Evolutionary conservation across 2,329 filamentous ascomycete species (phyloP).

Genomic region (Penicillium sp.): DNA sequence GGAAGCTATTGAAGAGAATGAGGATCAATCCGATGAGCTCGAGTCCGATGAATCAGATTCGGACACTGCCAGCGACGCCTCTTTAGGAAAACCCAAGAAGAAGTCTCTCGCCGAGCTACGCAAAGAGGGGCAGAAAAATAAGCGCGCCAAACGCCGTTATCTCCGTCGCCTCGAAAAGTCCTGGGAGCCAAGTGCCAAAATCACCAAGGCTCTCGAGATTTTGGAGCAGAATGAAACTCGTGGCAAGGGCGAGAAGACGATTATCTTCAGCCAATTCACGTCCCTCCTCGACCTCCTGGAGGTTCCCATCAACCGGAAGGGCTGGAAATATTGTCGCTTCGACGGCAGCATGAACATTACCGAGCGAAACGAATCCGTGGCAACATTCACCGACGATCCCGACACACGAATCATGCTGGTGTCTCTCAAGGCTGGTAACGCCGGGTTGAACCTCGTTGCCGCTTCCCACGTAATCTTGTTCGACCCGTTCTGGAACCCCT

Average conservation of each 20-base stretch:
- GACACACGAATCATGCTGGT: constrained; percentile 66
- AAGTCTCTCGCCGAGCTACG: constrained; percentile 61
- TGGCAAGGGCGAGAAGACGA: constrained; percentile 62
- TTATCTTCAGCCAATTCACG: constrained; percentile 79
- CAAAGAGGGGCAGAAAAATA: constrained; percentile 59
- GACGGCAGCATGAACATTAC: constrained; percentile 67
- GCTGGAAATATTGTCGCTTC: constrained; percentile 61
- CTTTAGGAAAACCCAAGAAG: constrained; percentile 27
- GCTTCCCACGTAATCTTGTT: constrained; percentile 84
- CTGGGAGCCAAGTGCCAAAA: constrained; percentile 71
- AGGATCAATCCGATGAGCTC: constrained; percentile 30
- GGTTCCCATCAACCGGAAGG: constrained; percentile 58
- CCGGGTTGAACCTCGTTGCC: constrained; percentile 76
- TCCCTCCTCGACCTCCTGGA: constrained; percentile 71
- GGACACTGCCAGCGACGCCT: constrained; percentile 24
- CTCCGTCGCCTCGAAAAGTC: constrained; percentile 60
- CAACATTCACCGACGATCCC: constrained; percentile 59
- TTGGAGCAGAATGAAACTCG: constrained; percentile 47
- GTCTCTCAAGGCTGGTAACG: constrained; percentile 73
- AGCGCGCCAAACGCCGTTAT: constrained; percentile 61
- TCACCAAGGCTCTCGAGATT: constrained; percentile 62
- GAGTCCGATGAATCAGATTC: constrained; percentile 30
- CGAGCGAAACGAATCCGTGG: constrained; percentile 61
- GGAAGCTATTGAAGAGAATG: constrained; percentile 23
- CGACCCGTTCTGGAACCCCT: constrained; percentile 93